These are phyloP conservation scores for Termitomyces sp. DNA, from an alignment of 768 basidiomycete species.

Conservation along the genomic window DNA sequence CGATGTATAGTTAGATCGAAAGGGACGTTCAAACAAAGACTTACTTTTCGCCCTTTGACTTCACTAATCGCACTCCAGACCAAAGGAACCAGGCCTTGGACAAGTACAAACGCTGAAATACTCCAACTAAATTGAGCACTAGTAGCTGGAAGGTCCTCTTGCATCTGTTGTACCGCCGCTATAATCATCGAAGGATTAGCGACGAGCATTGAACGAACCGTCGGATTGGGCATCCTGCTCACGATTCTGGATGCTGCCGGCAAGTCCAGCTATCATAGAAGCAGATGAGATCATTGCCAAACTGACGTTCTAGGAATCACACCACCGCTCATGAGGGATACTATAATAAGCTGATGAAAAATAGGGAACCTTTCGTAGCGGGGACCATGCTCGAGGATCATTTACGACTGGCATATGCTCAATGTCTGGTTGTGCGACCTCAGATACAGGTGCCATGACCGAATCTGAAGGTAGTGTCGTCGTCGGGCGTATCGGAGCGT, in stretches of 20 bases:
- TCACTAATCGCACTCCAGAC: slow-evolving; percentile 71
- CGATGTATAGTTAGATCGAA: not conserved
- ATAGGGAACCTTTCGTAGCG: slow-evolving; percentile 44
- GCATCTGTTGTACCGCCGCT: slow-evolving; percentile 66
- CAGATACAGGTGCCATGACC: not conserved
- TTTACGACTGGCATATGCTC: slow-evolving; percentile 53
- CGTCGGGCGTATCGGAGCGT: slow-evolving; percentile 1
- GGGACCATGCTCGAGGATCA: slow-evolving; percentile 61
- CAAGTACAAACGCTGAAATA: slow-evolving; percentile 66
- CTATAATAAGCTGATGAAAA: slow-evolving; percentile 1
- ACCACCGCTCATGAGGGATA: not conserved
- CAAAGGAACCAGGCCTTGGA: slow-evolving; percentile 67
- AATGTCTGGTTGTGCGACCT: slow-evolving; percentile 35
- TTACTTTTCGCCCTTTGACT: slow-evolving; percentile 69
- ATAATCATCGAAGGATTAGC: not conserved
- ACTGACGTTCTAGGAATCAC: slow-evolving; percentile 33
- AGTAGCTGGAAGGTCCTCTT: slow-evolving; percentile 55
- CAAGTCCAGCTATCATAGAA: slow-evolving; percentile 55
- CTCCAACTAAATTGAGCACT: slow-evolving; percentile 61
- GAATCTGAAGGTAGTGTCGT: not conserved
- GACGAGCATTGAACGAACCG: not conserved
- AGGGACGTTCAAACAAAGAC: too few species aligned
- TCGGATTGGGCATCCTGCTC: slow-evolving; percentile 13
- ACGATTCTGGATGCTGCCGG: slow-evolving; percentile 65
- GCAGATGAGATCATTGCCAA: slow-evolving; percentile 47